These are phyloP conservation scores for Neofusicoccum sp. DNA, from an alignment of 2,329 filamentous ascomycete genomes.

Conservation along the genomic window DNA sequence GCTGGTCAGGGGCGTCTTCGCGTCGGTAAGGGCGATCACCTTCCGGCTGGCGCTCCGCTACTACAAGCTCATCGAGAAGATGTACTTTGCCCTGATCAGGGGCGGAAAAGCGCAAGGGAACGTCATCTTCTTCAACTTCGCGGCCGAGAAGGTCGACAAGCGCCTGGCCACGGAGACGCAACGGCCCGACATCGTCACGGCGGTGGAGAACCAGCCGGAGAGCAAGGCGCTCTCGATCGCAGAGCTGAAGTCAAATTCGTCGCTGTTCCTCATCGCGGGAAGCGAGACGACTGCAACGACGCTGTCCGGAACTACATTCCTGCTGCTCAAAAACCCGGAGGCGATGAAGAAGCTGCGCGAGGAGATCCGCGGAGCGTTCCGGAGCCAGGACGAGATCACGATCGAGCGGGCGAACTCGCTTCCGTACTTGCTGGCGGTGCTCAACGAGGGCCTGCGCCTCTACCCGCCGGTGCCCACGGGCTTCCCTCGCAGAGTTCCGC, in stretches of 20 bases:
- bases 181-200: constrained; percentile 6
- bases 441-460: constrained; percentile 48
- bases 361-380: constrained; percentile 29
- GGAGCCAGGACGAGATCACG: constrained; percentile 31
- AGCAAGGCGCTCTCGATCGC: neutral
- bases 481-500: constrained; percentile 36
- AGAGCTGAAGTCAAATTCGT: constrained; percentile 18
- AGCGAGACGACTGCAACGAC: constrained; percentile 35
- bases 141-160: neutral
- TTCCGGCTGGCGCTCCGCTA: constrained; percentile 28
- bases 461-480: constrained; percentile 47
- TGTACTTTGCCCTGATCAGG: constrained; percentile 30
- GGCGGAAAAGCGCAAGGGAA: constrained; percentile 17
- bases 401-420: constrained; percentile 31
- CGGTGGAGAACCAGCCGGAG: neutral
- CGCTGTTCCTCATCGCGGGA: constrained; percentile 28
- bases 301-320: constrained; percentile 32
- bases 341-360: constrained; percentile 26
- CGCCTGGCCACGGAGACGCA: neutral
- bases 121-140: constrained; percentile 27
- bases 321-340: constrained; percentile 30
- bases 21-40: neutral
- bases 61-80: constrained; percentile 33
- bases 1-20: constrained; percentile 4
- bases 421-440: constrained; percentile 45